Evolutionary conservation across 768 basidiomycete species (phyloP).

Genomic region (Mycena crocata): DNA sequence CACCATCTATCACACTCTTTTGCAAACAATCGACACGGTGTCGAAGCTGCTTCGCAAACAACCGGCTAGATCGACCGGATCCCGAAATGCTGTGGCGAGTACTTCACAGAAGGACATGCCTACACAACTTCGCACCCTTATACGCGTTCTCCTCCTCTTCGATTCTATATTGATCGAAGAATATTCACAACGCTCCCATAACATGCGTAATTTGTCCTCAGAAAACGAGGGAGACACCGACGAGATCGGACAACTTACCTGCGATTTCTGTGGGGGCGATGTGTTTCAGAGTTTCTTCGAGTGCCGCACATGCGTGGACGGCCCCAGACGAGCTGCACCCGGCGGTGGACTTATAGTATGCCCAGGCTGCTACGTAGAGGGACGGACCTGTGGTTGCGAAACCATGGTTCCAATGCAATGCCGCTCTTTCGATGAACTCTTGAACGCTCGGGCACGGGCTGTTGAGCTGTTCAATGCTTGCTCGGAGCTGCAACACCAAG

Average conservation of each 20-base stretch:
- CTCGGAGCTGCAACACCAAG: neutral
- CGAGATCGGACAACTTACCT: slow-evolving; percentile 52
- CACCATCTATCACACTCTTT: slow-evolving; percentile 67
- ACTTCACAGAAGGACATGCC: slow-evolving; percentile 15
- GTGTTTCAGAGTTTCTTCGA: slow-evolving; percentile 87
- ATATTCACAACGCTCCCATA: slow-evolving; percentile 40
- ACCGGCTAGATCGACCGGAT: neutral
- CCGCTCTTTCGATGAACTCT: slow-evolving; percentile 59
- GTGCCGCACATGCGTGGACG: slow-evolving; percentile 61
- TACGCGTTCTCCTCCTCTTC: slow-evolving; percentile 25
- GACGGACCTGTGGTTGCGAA: slow-evolving; percentile 75
- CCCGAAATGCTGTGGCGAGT: slow-evolving; percentile 4
- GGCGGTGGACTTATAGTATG: slow-evolving; percentile 69
- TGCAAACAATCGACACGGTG: slow-evolving; percentile 35
- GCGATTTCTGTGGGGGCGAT: slow-evolving; percentile 87
- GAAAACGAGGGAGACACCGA: slow-evolving; percentile 22
- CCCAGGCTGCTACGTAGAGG: slow-evolving; percentile 80
- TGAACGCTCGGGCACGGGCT: slow-evolving; percentile 53
- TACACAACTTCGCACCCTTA: slow-evolving; percentile 11
- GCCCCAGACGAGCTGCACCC: slow-evolving; percentile 20
- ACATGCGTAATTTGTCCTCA: slow-evolving; percentile 10
- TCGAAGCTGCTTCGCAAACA: slow-evolving; percentile 1
- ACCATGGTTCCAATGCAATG: slow-evolving; percentile 72
- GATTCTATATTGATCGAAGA: slow-evolving; percentile 31
- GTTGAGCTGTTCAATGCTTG: slow-evolving; percentile 27